A percentile compares a stretch with the other conserved stretches of the same genome.
These are phyloP conservation scores for Sugiyamaella qingdaonensis DNA, from an alignment of 805 yeast species.

Conservation along the genomic window DNA sequence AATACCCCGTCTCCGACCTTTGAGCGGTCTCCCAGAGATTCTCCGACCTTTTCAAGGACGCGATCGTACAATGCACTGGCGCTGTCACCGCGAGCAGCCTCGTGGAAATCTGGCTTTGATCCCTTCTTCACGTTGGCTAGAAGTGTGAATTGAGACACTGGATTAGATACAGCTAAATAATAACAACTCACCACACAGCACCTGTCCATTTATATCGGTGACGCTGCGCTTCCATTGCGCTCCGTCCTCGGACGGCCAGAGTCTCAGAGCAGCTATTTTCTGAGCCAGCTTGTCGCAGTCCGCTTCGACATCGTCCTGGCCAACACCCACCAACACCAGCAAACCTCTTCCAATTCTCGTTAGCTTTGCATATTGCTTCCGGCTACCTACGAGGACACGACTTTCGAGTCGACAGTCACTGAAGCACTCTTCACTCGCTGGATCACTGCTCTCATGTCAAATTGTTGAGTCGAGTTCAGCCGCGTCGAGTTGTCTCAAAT, in stretches of 20 bases:
- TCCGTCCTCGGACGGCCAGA: conserved; percentile 70
- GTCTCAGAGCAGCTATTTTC: conserved; percentile 59
- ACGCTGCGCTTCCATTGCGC: conserved; percentile 73
- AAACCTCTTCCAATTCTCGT: conserved; percentile 64
- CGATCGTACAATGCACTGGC: conserved; percentile 46
- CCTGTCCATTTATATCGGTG: conserved; percentile 62
- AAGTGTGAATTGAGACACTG: conserved; percentile 87
- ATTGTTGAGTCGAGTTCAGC: too few species aligned
- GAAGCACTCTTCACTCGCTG: conserved; percentile 88
- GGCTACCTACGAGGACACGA: conserved; percentile 57
- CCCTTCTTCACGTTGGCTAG: conserved; percentile 85
- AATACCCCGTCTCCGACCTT: conserved; percentile 83
- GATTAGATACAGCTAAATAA: background rate
- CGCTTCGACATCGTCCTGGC: conserved; percentile 67
- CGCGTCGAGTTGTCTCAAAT: too few species aligned
- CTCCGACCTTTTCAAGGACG: conserved; percentile 37
- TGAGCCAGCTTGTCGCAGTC: conserved; percentile 68
- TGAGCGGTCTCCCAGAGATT: conserved; percentile 43
- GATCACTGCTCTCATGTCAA: conserved; percentile 75
- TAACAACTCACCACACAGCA: conserved; percentile 51
- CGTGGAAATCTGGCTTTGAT: conserved; percentile 90
- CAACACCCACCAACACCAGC: conserved; percentile 78
- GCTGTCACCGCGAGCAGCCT: conserved; percentile 74
- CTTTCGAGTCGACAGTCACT: conserved; percentile 69
- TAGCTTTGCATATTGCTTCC: conserved; percentile 1